Base-by-base conservation (phyloP, 805 yeast species). In the Candida krabiensis region DNA sequence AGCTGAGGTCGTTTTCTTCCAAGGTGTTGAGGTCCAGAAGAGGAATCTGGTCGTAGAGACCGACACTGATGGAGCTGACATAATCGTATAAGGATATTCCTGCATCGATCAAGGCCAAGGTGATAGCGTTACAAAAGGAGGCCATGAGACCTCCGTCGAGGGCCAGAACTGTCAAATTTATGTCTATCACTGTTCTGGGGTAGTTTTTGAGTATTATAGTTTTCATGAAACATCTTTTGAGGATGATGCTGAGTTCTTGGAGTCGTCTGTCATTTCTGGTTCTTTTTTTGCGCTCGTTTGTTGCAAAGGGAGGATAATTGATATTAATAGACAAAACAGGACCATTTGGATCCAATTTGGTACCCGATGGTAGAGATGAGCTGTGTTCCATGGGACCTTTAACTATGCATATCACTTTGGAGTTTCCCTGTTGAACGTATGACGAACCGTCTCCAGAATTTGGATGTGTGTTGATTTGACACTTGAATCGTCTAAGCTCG, bases 11-110 rank as follows among this genome's bases (percentile, higher is more conserved):
- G 40, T 68, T 71, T 57, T 88, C 96, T 61, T 93, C 99, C 44
- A 86, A 58, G 8, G 80, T 70, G 58, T 86, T 88, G 42, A 90
- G 73, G 58, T 91, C 99, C 33, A 93, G 67, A 41, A 93, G 66
- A 11, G 96, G 89, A 5, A 70, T 64, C 30, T 77, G 80, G 50
- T 87, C 96, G 52, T 79, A 81, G 15, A 86, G 63, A 0, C 97
- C 97, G 4, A 89, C 85, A 19, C 83, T 74, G 12, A 87, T 75
- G 1, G 95, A 80, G 38, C 88, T 77, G 12, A 91, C 83, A 57
- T 87, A 90, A 58, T 93, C 98, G 56, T 83, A 85, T 83, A 93
- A 82, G 4, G 96, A 84, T 31, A 93, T 82, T 34, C 98, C 98
- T 2, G 98, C 97, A 63, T 93, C 98, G 23, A 93, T 79, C 30